Evolutionary conservation across 306 rosid genomes (phyloP), one percentile per base, ranked within the genome.

Genomic region (Potentilla sterilis): DNA sequence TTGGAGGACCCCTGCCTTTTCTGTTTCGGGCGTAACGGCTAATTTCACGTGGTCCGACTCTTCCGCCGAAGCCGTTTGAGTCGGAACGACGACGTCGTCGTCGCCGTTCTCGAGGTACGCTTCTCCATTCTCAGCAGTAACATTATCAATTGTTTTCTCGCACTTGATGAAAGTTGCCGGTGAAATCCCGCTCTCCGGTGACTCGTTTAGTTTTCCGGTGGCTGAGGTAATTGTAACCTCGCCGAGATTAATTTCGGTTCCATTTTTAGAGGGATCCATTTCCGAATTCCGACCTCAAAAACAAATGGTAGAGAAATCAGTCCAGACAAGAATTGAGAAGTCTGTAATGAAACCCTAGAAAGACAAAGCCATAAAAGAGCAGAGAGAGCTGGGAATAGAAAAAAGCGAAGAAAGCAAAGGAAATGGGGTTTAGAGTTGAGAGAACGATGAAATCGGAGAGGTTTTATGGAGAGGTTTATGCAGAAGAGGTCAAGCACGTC

Each of bases 391-490:
- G 28, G 28, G 28, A 28, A 28, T 28, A 28, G 28, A 28, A 0
- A 28, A 28, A 28, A 28, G 28, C 28, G 28, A 28, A 28, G 28
- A 28, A 28, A 28, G 28, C 28, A 28, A 28, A 28, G 28, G n/a
- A n/a, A n/a, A n/a, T n/a, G n/a, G n/a, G n/a, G n/a, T n/a, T n/a
- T n/a, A n/a, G n/a, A n/a, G n/a, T n/a, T n/a, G n/a, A n/a, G n/a
- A n/a, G n/a, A n/a, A n/a, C n/a, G n/a, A n/a, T n/a, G n/a, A n/a
- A n/a, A n/a, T n/a, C n/a, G n/a, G 78, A 28, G 38, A 69, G 74
- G 76, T 63, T 69, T 81, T 77, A 73, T 51, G 77, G 69, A 65
- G 52, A 51, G 76, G 83, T 46, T 80, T 80, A 75, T 68, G 72
- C 46, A 59, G 72, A 69, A 40, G 51, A 10, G 42, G 80, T 80